Evolutionary conservation across 129 eudicot genomes (phyloP), one percentile per base, ranked within the genome.

Genomic region (Kitagawia praeruptora): DNA sequence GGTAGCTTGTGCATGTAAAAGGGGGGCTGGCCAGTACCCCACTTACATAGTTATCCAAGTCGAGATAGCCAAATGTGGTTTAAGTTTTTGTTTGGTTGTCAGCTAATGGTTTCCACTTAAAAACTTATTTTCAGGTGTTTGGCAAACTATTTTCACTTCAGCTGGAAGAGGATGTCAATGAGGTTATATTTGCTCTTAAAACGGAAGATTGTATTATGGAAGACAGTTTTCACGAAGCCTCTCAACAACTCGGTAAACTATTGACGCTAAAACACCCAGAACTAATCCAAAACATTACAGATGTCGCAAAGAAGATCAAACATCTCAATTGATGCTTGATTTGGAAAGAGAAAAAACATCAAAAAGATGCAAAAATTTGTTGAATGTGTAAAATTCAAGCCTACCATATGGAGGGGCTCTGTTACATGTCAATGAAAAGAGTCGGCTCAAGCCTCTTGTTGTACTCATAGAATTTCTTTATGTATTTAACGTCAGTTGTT

Each of bases 111-210:
- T 79, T 58, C n/a, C 48, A 0, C 63, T 53, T 34, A 0, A n/a
- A 49, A 48, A 46, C 21, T 75, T 80, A 25, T n/a, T 83, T 86
- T 78, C 94, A 95, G 98, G 97, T 95, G 34, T 92, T 95, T 47
- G 76, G 87, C 78, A 83, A 86, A 80, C 82, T 92, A 53, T 95
- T 83, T 76, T 80, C 45, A 76, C 96, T 95, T 75, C 86, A 90
- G 83, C 96, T 92, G 15, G 92, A 92, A 81, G 94, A 92, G 84
- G 99, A 95, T 82, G 92, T 92, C 25, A 92, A 92, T 80, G 99
- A 90, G 82, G 94, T 95, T 66, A 80, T 95, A 28, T 95, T 92
- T 81, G 99, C 93, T 34, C 83, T 90, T 12, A 90, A 95, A 27
- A 28, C 84, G 0, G 81, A 85, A 74, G 73, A 72, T 31, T 19